Evolutionary conservation across 164 flowering plant genomes (phyloP).

Genomic region (Liriodendron chinense): DNA sequence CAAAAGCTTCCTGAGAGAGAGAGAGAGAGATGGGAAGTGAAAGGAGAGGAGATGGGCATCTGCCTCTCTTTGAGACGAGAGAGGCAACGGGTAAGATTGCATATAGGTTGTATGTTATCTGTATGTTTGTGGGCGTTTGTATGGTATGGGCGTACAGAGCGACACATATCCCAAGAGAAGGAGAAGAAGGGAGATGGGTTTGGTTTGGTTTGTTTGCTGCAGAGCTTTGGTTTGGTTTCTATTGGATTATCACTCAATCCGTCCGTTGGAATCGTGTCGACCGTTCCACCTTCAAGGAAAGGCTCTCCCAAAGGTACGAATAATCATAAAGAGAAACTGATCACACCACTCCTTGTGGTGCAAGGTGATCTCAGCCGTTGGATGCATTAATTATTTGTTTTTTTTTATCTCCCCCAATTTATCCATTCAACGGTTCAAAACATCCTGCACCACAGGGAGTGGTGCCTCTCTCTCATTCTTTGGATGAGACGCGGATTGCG

Average conservation of each 20-base stretch:
- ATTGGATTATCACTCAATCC: conserved; percentile 28
- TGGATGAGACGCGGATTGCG: no score
- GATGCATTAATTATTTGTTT: no score
- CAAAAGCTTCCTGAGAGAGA: background rate
- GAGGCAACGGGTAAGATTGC: conserved; percentile 11
- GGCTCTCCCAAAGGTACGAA: conserved; percentile 35
- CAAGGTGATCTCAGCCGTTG: no score
- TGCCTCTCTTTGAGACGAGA: conserved; percentile 26
- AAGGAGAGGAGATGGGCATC: conserved; percentile 6
- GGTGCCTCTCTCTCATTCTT: no score
- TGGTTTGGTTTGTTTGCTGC: conserved; percentile 32
- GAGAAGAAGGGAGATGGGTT: conserved; percentile 16
- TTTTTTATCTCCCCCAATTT: no score
- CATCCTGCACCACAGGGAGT: no score
- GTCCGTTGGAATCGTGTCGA: conserved; percentile 27
- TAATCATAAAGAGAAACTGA: background rate
- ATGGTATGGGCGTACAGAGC: conserved; percentile 26
- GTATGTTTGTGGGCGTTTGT: conserved; percentile 22
- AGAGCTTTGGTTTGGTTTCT: conserved; percentile 38
- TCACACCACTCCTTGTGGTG: background rate
- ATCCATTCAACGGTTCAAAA: no score
- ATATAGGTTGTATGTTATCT: conserved; percentile 11
- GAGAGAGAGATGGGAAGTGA: background rate
- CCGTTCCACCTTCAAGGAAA: conserved; percentile 31
- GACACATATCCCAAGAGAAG: conserved; percentile 15